Base-by-base conservation (phyloP, 768 basidiomycete species). In the Tulasnella sp. region DNA sequence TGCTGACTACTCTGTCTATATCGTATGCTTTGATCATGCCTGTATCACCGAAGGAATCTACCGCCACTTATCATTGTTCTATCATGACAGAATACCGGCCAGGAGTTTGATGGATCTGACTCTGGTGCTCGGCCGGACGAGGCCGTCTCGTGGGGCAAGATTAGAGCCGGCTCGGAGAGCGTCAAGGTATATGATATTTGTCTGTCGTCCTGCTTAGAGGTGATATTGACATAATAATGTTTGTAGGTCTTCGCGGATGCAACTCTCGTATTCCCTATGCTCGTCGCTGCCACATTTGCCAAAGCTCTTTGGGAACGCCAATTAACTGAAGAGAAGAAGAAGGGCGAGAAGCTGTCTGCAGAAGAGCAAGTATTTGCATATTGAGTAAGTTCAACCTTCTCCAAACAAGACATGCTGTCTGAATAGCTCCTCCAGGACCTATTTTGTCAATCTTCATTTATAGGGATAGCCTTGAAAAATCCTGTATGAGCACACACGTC, bases 71-170 rank as follows among this genome's bases (percentile, higher is more conserved):
- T 48, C 43, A n/a, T n/a, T n/a, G n/a, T 38, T 7, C 21, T 44
- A 25, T 62, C 21, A 0, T 63, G 89, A 87, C n/a, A n/a, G n/a
- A 99, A 98, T 67, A 99, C 96, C 1, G 96, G 94, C 0, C 92
- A 99, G 74, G 96, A 99, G 74, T 99, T 96, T 64, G 96, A 99
- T 69, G 96, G 96, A 1, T 97, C 93, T 7, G 96, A 99, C 70
- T 93, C 93, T 4, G 96, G 94, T 15, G 96, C 96, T 30, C 77
- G 90, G 60, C 96, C 96, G 8, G 96, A 99, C 66, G 96, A 99
- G 72, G 96, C 96, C 1, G 82, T 99, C 24, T 92, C 89, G 2
- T 99, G 96, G 96, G 96, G 96, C 0, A 99, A 99, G 75, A 97
- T 98, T 63, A 80, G 91, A 34, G 84, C 86, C 11, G 84, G 83